Conservation (phyloP, 2,329 filamentous ascomycete genomes). For the Nothophaeocryptopus gaeumannii region DNA sequence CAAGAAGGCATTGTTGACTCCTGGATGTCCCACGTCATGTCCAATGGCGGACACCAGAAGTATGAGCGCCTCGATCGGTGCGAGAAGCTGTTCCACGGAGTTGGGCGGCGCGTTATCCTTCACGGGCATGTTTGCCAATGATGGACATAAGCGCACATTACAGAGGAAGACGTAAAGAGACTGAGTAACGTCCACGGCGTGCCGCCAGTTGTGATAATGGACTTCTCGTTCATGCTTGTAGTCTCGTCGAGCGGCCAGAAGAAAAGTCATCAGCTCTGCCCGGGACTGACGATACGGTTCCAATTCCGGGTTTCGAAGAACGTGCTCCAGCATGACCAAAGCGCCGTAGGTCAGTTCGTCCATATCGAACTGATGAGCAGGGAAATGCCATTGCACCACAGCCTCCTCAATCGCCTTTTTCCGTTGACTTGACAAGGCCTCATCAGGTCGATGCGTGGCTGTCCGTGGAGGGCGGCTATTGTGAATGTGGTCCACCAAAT, state of each 20-base stretch:
- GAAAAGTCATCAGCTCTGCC: slow-evolving; percentile 71
- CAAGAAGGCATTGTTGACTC: slow-evolving; percentile 96
- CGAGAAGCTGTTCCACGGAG: slow-evolving; percentile 71
- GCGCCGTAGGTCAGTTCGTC: slow-evolving; percentile 86
- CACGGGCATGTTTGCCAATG: slow-evolving; percentile 58
- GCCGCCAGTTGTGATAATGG: slow-evolving; percentile 91
- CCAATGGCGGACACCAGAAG: slow-evolving; percentile 94
- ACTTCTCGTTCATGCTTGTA: slow-evolving; percentile 66
- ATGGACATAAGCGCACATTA: slow-evolving; percentile 56
- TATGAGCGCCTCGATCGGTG: slow-evolving; percentile 82
- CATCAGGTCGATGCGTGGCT: slow-evolving; percentile 48
- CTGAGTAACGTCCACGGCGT: slow-evolving; percentile 93
- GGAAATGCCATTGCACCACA: slow-evolving; percentile 81
- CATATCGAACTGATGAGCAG: slow-evolving; percentile 82
- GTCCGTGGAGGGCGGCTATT: slow-evolving; percentile 19
- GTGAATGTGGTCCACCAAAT: slow-evolving; percentile 30
- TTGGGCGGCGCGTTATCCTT: slow-evolving; percentile 37
- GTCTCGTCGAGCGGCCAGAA: slow-evolving; percentile 84
- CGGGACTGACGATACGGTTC: slow-evolving; percentile 54
- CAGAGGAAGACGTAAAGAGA: slow-evolving; percentile 90
- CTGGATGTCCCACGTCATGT: slow-evolving; percentile 94
- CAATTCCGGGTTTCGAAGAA: slow-evolving; percentile 75
- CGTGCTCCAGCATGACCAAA: slow-evolving; percentile 86
- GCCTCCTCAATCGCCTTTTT: slow-evolving; percentile 58
- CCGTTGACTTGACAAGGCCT: slow-evolving; percentile 65